phyloP scores from a whole-genome alignment of 1,284 basidiomycete species.

The Melampsora abietis-canadensis region DNA sequence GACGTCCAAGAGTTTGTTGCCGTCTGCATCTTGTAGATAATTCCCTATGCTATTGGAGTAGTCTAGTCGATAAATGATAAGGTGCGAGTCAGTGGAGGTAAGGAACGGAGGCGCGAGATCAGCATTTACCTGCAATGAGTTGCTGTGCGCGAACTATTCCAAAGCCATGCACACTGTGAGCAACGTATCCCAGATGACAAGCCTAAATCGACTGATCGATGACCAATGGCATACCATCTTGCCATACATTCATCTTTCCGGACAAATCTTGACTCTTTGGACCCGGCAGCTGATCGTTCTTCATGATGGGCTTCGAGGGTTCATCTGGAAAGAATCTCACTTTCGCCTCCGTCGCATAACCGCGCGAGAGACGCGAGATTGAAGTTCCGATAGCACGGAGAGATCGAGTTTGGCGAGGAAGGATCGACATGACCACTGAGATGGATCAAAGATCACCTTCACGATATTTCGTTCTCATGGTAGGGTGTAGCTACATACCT shows the following conservation, averaged over 20 bases:
- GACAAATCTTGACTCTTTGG: slow-evolving; percentile 50
- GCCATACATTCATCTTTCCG: slow-evolving; percentile 52
- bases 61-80: slow-evolving; percentile 9
- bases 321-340: slow-evolving; percentile 50
- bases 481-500: no score
- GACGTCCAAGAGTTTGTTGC: slow-evolving; percentile 59
- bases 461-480: no score
- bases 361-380: background rate
- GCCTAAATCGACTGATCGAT: no score
- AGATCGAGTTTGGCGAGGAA: background rate
- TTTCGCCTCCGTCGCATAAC: slow-evolving; percentile 11
- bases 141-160: slow-evolving; percentile 32
- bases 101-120: background rate
- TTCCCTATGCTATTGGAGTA: slow-evolving; percentile 51
- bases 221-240: slow-evolving; percentile 24
- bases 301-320: slow-evolving; percentile 49
- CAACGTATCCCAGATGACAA: background rate
- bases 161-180: background rate
- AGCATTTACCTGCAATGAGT: slow-evolving; percentile 33
- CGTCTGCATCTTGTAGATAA: slow-evolving; percentile 60
- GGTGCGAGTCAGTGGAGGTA: background rate
- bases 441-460: no score
- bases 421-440: background rate
- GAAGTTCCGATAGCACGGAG: background rate
- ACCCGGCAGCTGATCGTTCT: slow-evolving; percentile 51